Conservation (phyloP, 768 basidiomycete species). For the Rhizopogon salebrosus region DNA sequence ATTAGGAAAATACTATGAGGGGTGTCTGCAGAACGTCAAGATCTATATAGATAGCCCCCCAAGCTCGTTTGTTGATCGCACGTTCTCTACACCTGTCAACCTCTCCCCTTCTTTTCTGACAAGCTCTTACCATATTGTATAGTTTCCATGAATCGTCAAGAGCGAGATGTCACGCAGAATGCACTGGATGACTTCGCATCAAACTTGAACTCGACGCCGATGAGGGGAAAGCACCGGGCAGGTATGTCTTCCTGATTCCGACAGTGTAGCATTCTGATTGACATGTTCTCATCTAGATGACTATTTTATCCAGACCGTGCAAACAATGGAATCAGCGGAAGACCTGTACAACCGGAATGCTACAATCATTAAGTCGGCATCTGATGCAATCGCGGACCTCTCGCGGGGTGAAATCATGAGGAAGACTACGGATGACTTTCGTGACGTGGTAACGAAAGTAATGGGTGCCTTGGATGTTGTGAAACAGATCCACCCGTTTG, state of each 20-base stretch:
- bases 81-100: not conserved
- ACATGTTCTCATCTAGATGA: not conserved
- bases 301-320: not conserved
- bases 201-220: not conserved
- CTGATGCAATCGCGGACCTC: not conserved
- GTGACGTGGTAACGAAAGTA: constrained; percentile 17
- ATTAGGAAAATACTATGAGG: too few species aligned
- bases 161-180: not conserved
- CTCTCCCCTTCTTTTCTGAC: not conserved
- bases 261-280: too few species aligned
- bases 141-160: not conserved
- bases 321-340: not conserved
- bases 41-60: too few species aligned
- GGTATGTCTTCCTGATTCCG: not conserved
- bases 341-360: constrained; percentile 1
- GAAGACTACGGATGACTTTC: constrained; percentile 11
- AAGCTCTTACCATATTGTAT: not conserved
- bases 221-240: not conserved
- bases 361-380: not conserved
- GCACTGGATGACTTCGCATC: not conserved
- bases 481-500: constrained; percentile 22
- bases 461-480: constrained; percentile 23
- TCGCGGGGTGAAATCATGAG: not conserved
- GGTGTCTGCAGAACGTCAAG: too few species aligned
- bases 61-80: not conserved